A percentile compares a stretch with the other conserved stretches of the same genome.
These are phyloP conservation scores for Infundibulicybe gibba DNA, from an alignment of 768 basidiomycete species.

Conservation along the genomic window DNA sequence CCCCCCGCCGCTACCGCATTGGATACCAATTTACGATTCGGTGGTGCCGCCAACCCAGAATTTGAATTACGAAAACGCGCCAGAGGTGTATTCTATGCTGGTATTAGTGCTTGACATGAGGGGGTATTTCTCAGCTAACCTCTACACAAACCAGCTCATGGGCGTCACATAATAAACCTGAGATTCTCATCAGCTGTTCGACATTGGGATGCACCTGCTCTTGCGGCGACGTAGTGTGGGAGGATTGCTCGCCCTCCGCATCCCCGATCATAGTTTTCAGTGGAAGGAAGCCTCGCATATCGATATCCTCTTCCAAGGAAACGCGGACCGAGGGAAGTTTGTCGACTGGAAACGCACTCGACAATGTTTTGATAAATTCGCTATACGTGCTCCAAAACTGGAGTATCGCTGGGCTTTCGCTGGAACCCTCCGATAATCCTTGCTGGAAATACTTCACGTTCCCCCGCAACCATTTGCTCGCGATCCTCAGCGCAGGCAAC, in stretches of 20 bases:
- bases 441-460: slow-evolving; percentile 68
- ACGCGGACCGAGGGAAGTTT: slow-evolving; percentile 53
- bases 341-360: slow-evolving; percentile 62
- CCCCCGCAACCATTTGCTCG: slow-evolving; percentile 83
- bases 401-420: slow-evolving; percentile 33
- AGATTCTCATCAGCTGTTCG: slow-evolving; percentile 92
- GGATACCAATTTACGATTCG: too few species aligned
- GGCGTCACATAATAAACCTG: slow-evolving; percentile 78
- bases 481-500: slow-evolving; percentile 82
- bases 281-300: slow-evolving; percentile 85
- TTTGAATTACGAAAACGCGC: too few species aligned
- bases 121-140: slow-evolving; percentile 28
- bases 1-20: too few species aligned
- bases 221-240: slow-evolving; percentile 17
- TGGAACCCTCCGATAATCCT: slow-evolving; percentile 24
- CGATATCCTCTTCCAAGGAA: slow-evolving; percentile 86
- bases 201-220: slow-evolving; percentile 81
- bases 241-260: slow-evolving; percentile 15
- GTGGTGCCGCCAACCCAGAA: too few species aligned
- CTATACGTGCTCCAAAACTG: slow-evolving; percentile 75
- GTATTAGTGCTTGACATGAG: too few species aligned
- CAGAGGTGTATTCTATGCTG: too few species aligned
- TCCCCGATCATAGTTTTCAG: slow-evolving; percentile 58
- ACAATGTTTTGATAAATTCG: slow-evolving; percentile 60
- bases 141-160: slow-evolving; percentile 51